phyloP scores from a whole-genome alignment of 2,329 filamentous ascomycete species.

The Chaetomiaceae sp. region DNA sequence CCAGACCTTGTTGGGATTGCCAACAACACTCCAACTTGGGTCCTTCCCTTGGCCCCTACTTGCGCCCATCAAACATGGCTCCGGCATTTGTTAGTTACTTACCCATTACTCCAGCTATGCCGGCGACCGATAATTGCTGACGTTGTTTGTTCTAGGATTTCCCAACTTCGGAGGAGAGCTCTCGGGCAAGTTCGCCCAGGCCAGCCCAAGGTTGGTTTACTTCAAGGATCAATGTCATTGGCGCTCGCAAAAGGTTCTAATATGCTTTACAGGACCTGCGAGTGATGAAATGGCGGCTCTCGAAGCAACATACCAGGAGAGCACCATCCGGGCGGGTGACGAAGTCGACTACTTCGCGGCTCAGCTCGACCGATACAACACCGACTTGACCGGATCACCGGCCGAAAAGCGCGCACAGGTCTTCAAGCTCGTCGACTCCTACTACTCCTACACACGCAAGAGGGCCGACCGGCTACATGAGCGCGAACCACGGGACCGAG shows the following conservation, averaged over 20 bases:
- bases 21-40: not conserved
- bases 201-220: slow-evolving; percentile 18
- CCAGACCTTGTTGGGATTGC: not conserved
- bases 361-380: slow-evolving; percentile 68
- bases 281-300: slow-evolving; percentile 29
- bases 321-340: slow-evolving; percentile 59
- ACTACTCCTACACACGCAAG: slow-evolving; percentile 52
- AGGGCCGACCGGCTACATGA: slow-evolving; percentile 41
- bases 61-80: slow-evolving; percentile 16
- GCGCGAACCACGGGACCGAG: slow-evolving; percentile 35
- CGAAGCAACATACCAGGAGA: slow-evolving; percentile 31
- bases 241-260: not conserved
- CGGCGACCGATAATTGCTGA: slow-evolving; percentile 9
- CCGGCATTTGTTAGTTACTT: slow-evolving; percentile 23
- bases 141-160: slow-evolving; percentile 14
- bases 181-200: slow-evolving; percentile 15
- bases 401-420: slow-evolving; percentile 59
- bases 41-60: not conserved
- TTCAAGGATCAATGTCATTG: not conserved
- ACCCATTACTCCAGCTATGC: not conserved
- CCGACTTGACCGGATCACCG: slow-evolving; percentile 43
- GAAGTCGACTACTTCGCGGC: slow-evolving; percentile 87
- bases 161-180: slow-evolving; percentile 20
- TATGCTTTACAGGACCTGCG: not conserved
- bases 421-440: slow-evolving; percentile 63